Conservation (phyloP, 805 yeast genomes). For the Saturnispora halmiae region DNA sequence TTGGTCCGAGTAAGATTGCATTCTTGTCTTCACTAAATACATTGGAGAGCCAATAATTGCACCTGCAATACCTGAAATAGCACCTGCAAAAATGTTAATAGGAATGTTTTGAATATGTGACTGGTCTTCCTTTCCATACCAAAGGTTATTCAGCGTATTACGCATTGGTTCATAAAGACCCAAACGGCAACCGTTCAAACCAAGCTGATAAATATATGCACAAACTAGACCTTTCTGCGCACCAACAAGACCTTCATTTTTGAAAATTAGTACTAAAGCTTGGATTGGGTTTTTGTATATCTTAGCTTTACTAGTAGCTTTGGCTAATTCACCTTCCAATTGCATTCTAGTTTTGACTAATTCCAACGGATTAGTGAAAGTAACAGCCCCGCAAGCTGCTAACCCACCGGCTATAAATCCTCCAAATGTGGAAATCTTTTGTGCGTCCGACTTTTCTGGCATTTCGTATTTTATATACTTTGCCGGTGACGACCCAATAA, state of each 20-base stretch:
- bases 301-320: conserved; percentile 39
- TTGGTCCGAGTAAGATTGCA: conserved; percentile 77
- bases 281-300: conserved; percentile 78
- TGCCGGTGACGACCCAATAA: conserved; percentile 1
- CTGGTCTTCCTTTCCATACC: conserved; percentile 44
- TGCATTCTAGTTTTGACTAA: conserved; percentile 94
- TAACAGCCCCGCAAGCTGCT: conserved; percentile 97
- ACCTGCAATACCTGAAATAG: conserved; percentile 78
- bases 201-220: conserved; percentile 85
- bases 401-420: conserved; percentile 86
- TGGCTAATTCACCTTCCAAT: conserved; percentile 81
- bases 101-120: conserved; percentile 39
- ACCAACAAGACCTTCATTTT: conserved; percentile 80
- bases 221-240: conserved; percentile 82
- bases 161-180: conserved; percentile 92
- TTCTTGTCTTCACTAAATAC: conserved; percentile 86
- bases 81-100: conserved; percentile 74
- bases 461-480: not conserved
- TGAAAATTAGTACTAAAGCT: conserved; percentile 62
- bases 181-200: conserved; percentile 86
- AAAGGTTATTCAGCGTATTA: conserved; percentile 41
- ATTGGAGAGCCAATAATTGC: conserved; percentile 87
- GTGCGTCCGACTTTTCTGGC: conserved; percentile 39
- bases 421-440: conserved; percentile 54
- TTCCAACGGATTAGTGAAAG: conserved; percentile 93